A percentile compares a stretch with the other conserved stretches of the same genome.
These are phyloP conservation scores for Phytophthora pisi DNA, from an alignment of 352 stramenopile species.

Conservation along the genomic window DNA sequence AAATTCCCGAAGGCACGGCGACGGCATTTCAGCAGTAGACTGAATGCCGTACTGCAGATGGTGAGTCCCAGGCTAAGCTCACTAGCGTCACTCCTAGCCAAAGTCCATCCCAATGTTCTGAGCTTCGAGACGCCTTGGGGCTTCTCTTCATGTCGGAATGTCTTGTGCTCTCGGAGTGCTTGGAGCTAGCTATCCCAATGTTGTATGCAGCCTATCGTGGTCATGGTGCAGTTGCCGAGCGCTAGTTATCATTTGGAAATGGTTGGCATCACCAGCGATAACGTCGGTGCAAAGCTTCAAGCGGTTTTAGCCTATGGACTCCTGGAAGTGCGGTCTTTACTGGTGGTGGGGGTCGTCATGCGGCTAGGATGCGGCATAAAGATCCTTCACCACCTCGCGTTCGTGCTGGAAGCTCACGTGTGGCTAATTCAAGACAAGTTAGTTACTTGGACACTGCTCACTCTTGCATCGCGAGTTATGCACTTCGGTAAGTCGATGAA, in stretches of 20 bases:
- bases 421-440: conserved; percentile 22
- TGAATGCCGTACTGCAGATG: no score
- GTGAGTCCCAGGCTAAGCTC: neutral
- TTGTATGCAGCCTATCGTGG: conserved; percentile 25
- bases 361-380: conserved; percentile 13
- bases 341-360: neutral
- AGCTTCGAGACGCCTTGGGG: conserved; percentile 8
- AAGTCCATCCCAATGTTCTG: neutral
- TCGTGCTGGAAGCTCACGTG: conserved; percentile 34
- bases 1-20: no score
- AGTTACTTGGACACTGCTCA: conserved; percentile 6
- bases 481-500: conserved; percentile 8
- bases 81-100: no score
- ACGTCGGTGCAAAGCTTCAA: neutral
- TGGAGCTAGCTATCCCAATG: conserved; percentile 31
- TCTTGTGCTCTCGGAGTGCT: conserved; percentile 34
- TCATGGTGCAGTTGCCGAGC: conserved; percentile 24
- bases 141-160: conserved; percentile 35
- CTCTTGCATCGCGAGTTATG: conserved; percentile 4
- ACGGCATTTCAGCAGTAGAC: no score
- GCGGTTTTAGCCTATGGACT: neutral
- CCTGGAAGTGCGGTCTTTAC: neutral
- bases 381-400: conserved; percentile 26
- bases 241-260: conserved; percentile 36
- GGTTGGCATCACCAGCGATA: neutral